Evolutionary conservation across 164 flowering plant genomes (phyloP).

Genomic region (Berberis vulgaris): DNA sequence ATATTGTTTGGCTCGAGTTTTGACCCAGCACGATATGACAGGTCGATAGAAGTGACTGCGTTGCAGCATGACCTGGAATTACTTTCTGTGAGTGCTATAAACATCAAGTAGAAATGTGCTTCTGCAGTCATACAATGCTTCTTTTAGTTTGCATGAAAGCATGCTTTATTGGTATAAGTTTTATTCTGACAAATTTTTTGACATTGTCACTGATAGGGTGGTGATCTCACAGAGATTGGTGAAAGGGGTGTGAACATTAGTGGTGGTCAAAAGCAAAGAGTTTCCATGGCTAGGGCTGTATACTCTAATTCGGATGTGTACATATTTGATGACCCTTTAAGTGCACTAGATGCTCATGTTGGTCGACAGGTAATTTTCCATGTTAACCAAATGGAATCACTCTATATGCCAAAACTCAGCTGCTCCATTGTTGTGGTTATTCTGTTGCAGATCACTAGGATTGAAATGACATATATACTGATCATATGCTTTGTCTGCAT

Average conservation of each 20-base stretch:
- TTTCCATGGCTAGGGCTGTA: conserved; percentile 97
- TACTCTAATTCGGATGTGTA: conserved; percentile 89
- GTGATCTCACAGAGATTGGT: conserved; percentile 99
- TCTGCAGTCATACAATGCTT: neutral
- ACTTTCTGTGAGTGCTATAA: conserved; percentile 57
- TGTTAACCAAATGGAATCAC: too few relatives aligned
- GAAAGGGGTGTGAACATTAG: conserved; percentile 98
- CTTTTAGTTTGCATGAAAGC: neutral
- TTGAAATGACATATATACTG: too few relatives aligned
- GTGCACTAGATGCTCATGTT: conserved; percentile 99
- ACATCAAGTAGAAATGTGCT: neutral
- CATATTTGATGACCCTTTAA: conserved; percentile 96
- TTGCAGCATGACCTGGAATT: conserved; percentile 85
- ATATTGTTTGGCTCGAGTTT: conserved; percentile 83
- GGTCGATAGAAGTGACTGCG: conserved; percentile 75
- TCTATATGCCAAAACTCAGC: too few relatives aligned
- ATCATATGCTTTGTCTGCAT: too few relatives aligned
- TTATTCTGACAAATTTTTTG: neutral
- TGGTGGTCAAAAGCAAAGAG: conserved; percentile 99
- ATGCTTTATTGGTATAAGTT: neutral
- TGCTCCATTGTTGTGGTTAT: too few relatives aligned
- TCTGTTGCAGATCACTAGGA: too few relatives aligned
- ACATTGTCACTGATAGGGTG: conserved; percentile 43
- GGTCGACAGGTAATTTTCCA: conserved; percentile 66
- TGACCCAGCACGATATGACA: conserved; percentile 54